Conservation (phyloP, 208 protist genomes). For the Perkinsela sp. region DNA sequence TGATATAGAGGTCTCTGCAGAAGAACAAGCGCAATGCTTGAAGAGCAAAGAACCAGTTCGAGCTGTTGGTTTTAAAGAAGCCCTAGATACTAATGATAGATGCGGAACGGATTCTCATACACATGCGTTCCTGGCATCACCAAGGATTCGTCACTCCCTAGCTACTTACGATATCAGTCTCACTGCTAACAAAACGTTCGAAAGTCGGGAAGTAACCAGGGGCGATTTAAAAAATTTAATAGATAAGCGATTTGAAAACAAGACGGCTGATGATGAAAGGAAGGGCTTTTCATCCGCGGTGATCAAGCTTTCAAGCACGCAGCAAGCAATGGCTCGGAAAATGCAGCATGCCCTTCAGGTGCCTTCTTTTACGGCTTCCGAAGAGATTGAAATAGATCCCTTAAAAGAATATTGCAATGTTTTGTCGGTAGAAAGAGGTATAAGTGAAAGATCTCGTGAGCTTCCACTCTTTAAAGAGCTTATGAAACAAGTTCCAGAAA, state of each 20-base stretch:
- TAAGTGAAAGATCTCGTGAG: not conserved
- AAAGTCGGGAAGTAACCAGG: not conserved
- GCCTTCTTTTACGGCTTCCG: constrained; percentile 60
- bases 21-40: not conserved
- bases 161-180: not conserved
- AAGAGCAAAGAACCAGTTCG: not conserved
- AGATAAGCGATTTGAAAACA: too few relatives aligned
- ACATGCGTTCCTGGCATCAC: not conserved
- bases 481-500: not conserved
- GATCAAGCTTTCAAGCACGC: constrained; percentile 6
- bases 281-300: not conserved
- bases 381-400: constrained; percentile 50
- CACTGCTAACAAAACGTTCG: not conserved
- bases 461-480: not conserved
- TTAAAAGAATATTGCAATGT: constrained; percentile 17
- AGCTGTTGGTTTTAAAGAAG: constrained; percentile 1
- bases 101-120: not conserved
- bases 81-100: not conserved
- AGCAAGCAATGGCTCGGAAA: constrained; percentile 59
- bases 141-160: not conserved
- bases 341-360: constrained; percentile 58
- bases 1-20: constrained; percentile 35
- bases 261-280: not conserved
- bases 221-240: too few relatives aligned
- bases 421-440: not conserved